Evolutionary conservation across 495 filamentous ascomycete genomes (phyloP).

Genomic region (Trichoderma asperelloides): DNA sequence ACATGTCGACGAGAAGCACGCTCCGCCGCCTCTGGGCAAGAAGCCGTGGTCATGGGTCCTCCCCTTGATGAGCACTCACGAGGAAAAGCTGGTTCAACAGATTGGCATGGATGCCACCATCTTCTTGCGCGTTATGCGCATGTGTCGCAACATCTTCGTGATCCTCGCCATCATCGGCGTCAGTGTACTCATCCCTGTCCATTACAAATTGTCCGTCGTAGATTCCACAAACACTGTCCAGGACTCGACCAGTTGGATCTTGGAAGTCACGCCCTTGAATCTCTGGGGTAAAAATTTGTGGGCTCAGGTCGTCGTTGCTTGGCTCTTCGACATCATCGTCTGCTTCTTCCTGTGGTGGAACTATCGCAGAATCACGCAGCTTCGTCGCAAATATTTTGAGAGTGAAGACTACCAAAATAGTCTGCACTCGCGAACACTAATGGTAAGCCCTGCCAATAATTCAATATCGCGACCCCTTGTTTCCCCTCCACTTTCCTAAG

Average conservation of each 20-base stretch:
- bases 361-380: constrained; percentile 58
- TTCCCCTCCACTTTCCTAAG: neutral
- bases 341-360: constrained; percentile 83
- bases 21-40: constrained; percentile 83
- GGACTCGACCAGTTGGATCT: constrained; percentile 28
- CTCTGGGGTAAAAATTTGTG: constrained; percentile 55
- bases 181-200: constrained; percentile 74
- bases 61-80: constrained; percentile 67
- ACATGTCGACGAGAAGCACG: constrained; percentile 83
- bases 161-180: constrained; percentile 65
- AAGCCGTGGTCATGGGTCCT: constrained; percentile 77
- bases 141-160: constrained; percentile 88
- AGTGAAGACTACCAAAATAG: constrained; percentile 84
- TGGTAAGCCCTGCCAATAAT: constrained; percentile 43
- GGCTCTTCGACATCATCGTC: constrained; percentile 66
- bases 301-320: constrained; percentile 76
- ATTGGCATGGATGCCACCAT: constrained; percentile 85
- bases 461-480: neutral
- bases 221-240: constrained; percentile 38
- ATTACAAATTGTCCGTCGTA: constrained; percentile 52
- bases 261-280: constrained; percentile 45
- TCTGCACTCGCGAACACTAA: constrained; percentile 80
- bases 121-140: constrained; percentile 78
- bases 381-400: constrained; percentile 74
- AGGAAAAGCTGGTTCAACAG: constrained; percentile 63